These are phyloP conservation scores for Claviceps sp. DNA, from an alignment of 2,329 filamentous ascomycete species.

Conservation along the genomic window DNA sequence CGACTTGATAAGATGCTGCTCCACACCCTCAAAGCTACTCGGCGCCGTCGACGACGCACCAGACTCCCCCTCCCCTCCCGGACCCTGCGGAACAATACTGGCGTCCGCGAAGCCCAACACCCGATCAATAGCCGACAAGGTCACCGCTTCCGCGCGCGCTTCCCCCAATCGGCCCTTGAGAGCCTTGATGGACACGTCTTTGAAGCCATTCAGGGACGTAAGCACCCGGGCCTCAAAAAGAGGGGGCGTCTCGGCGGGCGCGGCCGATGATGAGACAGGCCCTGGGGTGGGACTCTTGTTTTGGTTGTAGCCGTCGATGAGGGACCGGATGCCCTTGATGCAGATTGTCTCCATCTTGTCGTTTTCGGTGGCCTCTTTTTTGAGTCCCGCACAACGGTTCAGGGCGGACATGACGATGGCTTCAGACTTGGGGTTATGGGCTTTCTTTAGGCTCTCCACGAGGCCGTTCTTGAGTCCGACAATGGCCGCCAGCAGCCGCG, in stretches of 20 bases:
- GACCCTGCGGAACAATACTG: constrained; percentile 24
- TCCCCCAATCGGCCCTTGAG: constrained; percentile 27
- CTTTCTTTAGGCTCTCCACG: constrained; percentile 30
- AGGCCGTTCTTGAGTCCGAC: constrained; percentile 33
- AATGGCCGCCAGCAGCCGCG: constrained; percentile 28
- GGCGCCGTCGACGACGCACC: background rate
- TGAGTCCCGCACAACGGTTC: constrained; percentile 36
- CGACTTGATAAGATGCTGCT: constrained; percentile 28
- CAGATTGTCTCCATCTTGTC: constrained; percentile 34
- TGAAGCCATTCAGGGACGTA: constrained; percentile 29
- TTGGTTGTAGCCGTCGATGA: constrained; percentile 28
- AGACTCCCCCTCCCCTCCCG: constrained; percentile 18
- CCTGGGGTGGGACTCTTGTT: constrained; percentile 21
- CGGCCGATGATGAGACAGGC: background rate
- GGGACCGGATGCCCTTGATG: constrained; percentile 27
- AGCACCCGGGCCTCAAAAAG: constrained; percentile 28
- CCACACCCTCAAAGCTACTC: constrained; percentile 25
- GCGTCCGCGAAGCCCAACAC: constrained; percentile 33
- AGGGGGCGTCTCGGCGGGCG: constrained; percentile 12
- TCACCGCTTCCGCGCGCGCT: constrained; percentile 30
- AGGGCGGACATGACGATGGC: constrained; percentile 39
- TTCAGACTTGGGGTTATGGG: constrained; percentile 28
- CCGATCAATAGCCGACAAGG: constrained; percentile 37
- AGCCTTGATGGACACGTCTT: constrained; percentile 29
- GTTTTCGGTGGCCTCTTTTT: constrained; percentile 29